phyloP scores from a whole-genome alignment of 2,329 filamentous ascomycete genomes.

The Periconia sp. region DNA sequence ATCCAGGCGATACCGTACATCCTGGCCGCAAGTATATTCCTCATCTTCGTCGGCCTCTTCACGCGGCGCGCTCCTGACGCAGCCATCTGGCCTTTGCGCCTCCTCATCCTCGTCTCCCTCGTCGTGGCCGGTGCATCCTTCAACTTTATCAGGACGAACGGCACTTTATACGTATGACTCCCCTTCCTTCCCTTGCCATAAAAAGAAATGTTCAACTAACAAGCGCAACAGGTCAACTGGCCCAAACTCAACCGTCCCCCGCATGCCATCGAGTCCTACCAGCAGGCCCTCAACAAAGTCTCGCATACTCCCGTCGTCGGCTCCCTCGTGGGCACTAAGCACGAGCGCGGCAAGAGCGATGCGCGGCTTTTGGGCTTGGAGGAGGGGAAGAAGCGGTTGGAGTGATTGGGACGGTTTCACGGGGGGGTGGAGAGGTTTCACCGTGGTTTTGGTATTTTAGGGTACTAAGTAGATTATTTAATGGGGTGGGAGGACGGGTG shows the following conservation, averaged over 20 bases:
- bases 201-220: background rate
- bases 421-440: too few species aligned
- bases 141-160: slow-evolving; percentile 79
- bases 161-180: slow-evolving; percentile 86
- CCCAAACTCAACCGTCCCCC: slow-evolving; percentile 90
- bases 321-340: slow-evolving; percentile 62
- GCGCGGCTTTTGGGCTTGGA: slow-evolving; percentile 82
- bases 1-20: slow-evolving; percentile 95
- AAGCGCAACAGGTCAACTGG: slow-evolving; percentile 79
- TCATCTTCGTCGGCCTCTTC: slow-evolving; percentile 73
- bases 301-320: slow-evolving; percentile 82
- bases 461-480: too few species aligned
- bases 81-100: slow-evolving; percentile 74
- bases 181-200: background rate
- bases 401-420: slow-evolving; percentile 50
- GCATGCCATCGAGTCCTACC: slow-evolving; percentile 84
- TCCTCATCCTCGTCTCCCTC: slow-evolving; percentile 81
- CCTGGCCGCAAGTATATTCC: slow-evolving; percentile 80
- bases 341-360: slow-evolving; percentile 83
- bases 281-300: slow-evolving; percentile 81
- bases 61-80: slow-evolving; percentile 72
- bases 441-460: too few species aligned
- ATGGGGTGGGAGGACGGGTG: too few species aligned
- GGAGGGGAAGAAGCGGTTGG: slow-evolving; percentile 98
- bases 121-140: slow-evolving; percentile 69